Evolutionary conservation across 2,329 filamentous ascomycete genomes (phyloP).

Genomic region (Xylaria sp.): DNA sequence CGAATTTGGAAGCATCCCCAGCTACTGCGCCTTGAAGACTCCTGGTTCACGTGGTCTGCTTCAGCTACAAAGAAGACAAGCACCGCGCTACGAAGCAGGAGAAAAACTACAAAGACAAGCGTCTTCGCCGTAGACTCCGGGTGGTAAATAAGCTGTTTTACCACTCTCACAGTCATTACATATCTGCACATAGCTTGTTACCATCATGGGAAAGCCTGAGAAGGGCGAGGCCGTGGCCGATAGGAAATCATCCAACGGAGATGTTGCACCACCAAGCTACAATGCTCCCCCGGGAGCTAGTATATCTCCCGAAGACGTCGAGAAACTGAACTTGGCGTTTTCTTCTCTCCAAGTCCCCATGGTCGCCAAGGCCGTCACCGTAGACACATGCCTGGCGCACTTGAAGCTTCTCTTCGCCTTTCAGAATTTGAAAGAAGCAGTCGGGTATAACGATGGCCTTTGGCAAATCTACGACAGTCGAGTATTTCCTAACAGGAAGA

Average conservation of each 20-base stretch:
- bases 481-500: constrained; percentile 45
- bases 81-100: not conserved
- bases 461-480: constrained; percentile 69
- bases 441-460: constrained; percentile 74
- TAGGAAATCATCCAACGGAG: constrained; percentile 5
- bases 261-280: constrained; percentile 40
- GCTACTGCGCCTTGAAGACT: constrained; percentile 2
- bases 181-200: not conserved
- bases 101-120: constrained; percentile 6
- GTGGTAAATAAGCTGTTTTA: not conserved
- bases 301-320: constrained; percentile 35
- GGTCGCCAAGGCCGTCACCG: constrained; percentile 52
- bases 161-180: not conserved
- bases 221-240: constrained; percentile 4
- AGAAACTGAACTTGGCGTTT: constrained; percentile 50
- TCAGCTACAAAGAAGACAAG: not conserved
- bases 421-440: constrained; percentile 72
- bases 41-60: not conserved
- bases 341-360: constrained; percentile 52
- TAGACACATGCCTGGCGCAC: constrained; percentile 74
- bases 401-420: constrained; percentile 78
- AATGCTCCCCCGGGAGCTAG: constrained; percentile 18
- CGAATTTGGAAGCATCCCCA: constrained; percentile 21
- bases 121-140: not conserved
- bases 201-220: constrained; percentile 26